Conservation (phyloP, 495 filamentous ascomycete genomes). For the Penicillium herquei region DNA sequence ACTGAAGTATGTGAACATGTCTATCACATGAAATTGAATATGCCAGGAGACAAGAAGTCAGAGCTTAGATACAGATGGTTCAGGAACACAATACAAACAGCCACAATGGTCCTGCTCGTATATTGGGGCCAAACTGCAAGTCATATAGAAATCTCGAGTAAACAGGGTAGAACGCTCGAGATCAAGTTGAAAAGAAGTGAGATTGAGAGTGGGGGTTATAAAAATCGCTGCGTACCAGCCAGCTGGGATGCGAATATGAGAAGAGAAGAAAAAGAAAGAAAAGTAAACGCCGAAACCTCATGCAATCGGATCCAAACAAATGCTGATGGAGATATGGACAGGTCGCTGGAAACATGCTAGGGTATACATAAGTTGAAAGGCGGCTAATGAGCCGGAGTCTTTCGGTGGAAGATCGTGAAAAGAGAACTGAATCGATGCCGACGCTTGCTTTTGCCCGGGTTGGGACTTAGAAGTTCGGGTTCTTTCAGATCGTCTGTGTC, state of each 20-base stretch:
- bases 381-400: not conserved
- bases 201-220: not conserved
- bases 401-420: constrained; percentile 27
- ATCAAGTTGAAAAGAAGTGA: not conserved
- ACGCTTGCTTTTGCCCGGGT: constrained; percentile 14
- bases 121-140: too few relatives aligned
- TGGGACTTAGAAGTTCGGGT: not conserved
- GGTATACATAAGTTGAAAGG: constrained; percentile 12
- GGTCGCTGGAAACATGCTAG: constrained; percentile 17
- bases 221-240: not conserved
- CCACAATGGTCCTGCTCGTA: too few relatives aligned
- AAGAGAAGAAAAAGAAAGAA: not conserved
- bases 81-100: too few relatives aligned
- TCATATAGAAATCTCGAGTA: too few relatives aligned
- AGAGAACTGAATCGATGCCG: constrained; percentile 25
- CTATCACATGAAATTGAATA: too few relatives aligned
- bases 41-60: too few relatives aligned
- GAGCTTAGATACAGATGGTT: too few relatives aligned
- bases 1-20: too few relatives aligned
- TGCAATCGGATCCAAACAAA: constrained; percentile 8
- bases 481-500: constrained; percentile 2
- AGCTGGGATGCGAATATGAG: not conserved
- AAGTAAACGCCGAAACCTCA: constrained; percentile 14
- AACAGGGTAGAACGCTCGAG: too few relatives aligned
- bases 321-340: constrained; percentile 10